Evolutionary conservation across 768 basidiomycete genomes (phyloP).

Genomic region (Hypsizygus marmoreus): DNA sequence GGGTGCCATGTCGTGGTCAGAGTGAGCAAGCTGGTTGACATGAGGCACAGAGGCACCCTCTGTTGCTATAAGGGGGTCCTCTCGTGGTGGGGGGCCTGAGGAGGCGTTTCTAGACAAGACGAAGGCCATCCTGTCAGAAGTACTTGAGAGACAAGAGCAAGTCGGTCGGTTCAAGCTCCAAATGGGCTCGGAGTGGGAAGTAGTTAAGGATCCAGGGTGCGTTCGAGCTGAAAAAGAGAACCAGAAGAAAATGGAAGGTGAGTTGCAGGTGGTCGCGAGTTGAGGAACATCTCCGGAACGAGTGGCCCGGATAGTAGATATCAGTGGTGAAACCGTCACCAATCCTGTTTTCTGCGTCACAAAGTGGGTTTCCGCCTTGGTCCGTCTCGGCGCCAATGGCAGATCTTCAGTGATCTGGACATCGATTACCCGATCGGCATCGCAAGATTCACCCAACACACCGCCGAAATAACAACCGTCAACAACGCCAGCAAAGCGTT

Average conservation of each 20-base stretch:
- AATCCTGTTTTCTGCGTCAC: conserved; percentile 2
- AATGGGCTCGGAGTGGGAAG: background rate
- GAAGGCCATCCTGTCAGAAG: conserved; percentile 20
- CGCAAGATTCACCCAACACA: background rate
- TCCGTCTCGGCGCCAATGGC: conserved; percentile 10
- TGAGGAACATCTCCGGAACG: background rate
- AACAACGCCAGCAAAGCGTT: too few species aligned
- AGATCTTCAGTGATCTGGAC: background rate
- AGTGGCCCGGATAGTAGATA: too few species aligned
- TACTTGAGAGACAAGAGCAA: conserved; percentile 1
- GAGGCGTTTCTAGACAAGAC: conserved; percentile 23
- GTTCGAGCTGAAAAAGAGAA: background rate
- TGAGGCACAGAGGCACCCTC: conserved; percentile 2
- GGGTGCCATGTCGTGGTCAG: conserved; percentile 38
- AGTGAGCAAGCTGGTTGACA: conserved; percentile 6
- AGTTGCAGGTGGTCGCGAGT: background rate
- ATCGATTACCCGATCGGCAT: conserved; percentile 2
- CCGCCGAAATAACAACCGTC: background rate
- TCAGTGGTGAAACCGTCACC: too few species aligned
- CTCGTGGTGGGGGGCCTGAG: conserved; percentile 13
- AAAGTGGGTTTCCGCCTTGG: conserved; percentile 2
- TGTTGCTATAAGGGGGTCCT: conserved; percentile 14
- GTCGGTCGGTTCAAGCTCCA: conserved; percentile 1
- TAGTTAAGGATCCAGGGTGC: background rate
- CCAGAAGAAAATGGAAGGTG: conserved; percentile 1